phyloP scores from a whole-genome alignment of 495 filamentous ascomycete species.

The Geopyxis carbonaria region DNA sequence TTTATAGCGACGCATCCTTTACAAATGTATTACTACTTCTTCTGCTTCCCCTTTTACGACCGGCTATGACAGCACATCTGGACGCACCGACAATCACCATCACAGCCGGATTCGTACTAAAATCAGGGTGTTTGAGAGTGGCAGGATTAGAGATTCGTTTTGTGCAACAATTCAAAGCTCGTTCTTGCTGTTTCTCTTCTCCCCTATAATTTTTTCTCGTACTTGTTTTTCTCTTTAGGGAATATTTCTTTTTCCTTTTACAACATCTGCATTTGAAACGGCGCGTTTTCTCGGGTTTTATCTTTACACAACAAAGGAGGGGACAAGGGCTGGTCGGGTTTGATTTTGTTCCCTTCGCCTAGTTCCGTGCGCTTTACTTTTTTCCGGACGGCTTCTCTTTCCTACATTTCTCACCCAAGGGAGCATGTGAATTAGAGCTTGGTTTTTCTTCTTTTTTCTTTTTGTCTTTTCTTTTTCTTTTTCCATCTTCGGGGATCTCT shows the following conservation, averaged over 20 bases:
- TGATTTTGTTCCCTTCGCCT: no score
- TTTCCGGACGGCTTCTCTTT: no score
- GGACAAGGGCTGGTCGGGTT: no score
- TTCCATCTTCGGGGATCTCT: not conserved
- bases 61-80: slow-evolving; percentile 29
- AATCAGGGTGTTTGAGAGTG: slow-evolving; percentile 19
- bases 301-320: no score
- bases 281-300: slow-evolving; percentile 21
- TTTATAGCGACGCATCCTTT: slow-evolving; percentile 3
- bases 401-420: no score
- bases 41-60: slow-evolving; percentile 31
- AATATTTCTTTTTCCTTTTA: slow-evolving; percentile 21
- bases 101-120: slow-evolving; percentile 24
- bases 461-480: slow-evolving; percentile 11
- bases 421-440: no score
- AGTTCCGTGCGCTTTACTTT: no score
- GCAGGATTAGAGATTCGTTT: slow-evolving; percentile 19
- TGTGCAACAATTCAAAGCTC: slow-evolving; percentile 14
- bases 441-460: slow-evolving; percentile 15
- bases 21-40: slow-evolving; percentile 23
- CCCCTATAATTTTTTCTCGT: slow-evolving; percentile 15
- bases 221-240: slow-evolving; percentile 14
- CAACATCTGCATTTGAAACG: slow-evolving; percentile 23
- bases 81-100: slow-evolving; percentile 5
- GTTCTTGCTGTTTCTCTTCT: slow-evolving; percentile 25